Percentiles rank a stretch among this genome's conserved stretches.
phyloP scores from a whole-genome alignment of 768 basidiomycete species.

The Naganishia vaughanmartiniae region DNA sequence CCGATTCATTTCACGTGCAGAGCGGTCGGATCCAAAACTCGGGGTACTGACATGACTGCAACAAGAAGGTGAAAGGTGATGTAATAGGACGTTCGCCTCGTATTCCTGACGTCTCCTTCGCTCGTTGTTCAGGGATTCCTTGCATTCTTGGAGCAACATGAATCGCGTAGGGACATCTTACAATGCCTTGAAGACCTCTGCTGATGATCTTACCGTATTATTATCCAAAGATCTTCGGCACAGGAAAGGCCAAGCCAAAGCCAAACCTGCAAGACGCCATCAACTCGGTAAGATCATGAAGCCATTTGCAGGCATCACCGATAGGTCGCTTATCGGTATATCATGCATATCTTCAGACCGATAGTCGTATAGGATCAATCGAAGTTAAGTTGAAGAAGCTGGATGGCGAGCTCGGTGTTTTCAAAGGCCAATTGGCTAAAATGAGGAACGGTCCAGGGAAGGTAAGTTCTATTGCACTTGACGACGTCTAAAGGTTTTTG shows the following conservation, averaged over 20 bases:
- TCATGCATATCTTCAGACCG: slow-evolving; percentile 62
- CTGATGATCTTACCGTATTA: not conserved
- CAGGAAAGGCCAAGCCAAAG: slow-evolving; percentile 66
- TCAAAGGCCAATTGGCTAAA: slow-evolving; percentile 95
- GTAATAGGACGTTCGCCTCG: not conserved
- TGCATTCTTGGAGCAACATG: slow-evolving; percentile 35
- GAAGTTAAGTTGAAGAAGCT: slow-evolving; percentile 97
- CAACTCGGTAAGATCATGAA: slow-evolving; percentile 56
- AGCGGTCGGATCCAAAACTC: not conserved
- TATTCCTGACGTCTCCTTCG: not conserved
- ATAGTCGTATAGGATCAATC: slow-evolving; percentile 76
- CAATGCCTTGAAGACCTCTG: not conserved
- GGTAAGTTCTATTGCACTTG: slow-evolving; percentile 56
- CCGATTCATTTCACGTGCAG: slow-evolving; percentile 4
- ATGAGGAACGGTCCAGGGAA: slow-evolving; percentile 91
- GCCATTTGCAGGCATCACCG: slow-evolving; percentile 57
- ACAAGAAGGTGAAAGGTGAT: not conserved
- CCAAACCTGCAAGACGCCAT: slow-evolving; percentile 90
- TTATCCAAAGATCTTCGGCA: slow-evolving; percentile 48
- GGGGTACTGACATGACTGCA: not conserved
- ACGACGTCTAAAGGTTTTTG: no score
- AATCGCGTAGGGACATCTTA: slow-evolving; percentile 38
- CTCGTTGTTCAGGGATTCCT: not conserved
- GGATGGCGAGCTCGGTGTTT: slow-evolving; percentile 83
- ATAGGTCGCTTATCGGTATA: not conserved